Conservation (phyloP, 805 yeast species). For the Hanseniaspora vineae region DNA sequence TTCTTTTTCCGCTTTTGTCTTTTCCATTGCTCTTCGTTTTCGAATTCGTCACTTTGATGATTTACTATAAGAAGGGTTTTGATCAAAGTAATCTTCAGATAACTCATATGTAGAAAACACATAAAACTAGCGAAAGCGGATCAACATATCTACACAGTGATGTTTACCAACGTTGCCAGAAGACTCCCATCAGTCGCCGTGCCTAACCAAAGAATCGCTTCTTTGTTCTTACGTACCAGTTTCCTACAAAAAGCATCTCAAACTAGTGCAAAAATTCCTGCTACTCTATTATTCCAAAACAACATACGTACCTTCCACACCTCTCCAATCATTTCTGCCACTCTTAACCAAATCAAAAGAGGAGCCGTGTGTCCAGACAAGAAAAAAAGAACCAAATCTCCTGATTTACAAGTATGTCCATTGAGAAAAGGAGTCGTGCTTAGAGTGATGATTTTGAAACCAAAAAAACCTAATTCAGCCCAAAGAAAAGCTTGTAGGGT, state of each 20-base stretch:
- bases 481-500: slow-evolving; percentile 96
- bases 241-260: not conserved
- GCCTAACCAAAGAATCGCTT: not conserved
- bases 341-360: slow-evolving; percentile 63
- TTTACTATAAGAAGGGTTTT: no score
- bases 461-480: slow-evolving; percentile 97
- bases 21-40: no score
- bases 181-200: not conserved
- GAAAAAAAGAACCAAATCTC: slow-evolving; percentile 44
- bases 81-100: no score
- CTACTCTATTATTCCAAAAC: not conserved
- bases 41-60: no score
- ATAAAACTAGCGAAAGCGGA: no score
- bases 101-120: no score
- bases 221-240: not conserved
- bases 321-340: slow-evolving; percentile 31
- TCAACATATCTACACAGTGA: not conserved
- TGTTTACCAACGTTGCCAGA: not conserved
- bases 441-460: slow-evolving; percentile 88
- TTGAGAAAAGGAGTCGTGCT: slow-evolving; percentile 87
- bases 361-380: slow-evolving; percentile 43
- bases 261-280: not conserved
- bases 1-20: no score
- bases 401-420: slow-evolving; percentile 75
- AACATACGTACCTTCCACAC: not conserved